phyloP scores from a whole-genome alignment of 192 early-diverging fungal species.

The Spizellomyces punctatus region DNA sequence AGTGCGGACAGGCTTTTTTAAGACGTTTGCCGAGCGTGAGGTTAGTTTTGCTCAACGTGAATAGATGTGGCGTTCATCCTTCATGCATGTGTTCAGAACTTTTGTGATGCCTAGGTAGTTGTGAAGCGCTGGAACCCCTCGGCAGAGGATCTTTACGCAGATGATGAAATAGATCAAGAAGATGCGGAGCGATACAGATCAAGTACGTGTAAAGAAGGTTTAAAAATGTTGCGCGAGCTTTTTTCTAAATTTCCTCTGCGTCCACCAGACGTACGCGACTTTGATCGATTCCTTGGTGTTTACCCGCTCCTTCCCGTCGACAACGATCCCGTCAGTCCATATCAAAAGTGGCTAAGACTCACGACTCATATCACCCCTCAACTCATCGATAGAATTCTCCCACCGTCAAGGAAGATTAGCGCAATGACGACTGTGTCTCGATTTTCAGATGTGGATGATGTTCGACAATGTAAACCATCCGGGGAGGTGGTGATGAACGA shows the following conservation, averaged over 20 bases:
- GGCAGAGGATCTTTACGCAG: constrained; percentile 68
- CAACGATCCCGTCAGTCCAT: constrained; percentile 55
- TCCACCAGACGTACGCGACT: constrained; percentile 67
- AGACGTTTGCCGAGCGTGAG: not conserved
- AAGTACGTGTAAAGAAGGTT: constrained; percentile 50
- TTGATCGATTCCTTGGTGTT: constrained; percentile 79
- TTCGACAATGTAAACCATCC: not conserved
- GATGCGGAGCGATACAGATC: constrained; percentile 62
- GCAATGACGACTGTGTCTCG: constrained; percentile 59
- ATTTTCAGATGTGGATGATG: constrained; percentile 58
- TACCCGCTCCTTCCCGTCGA: constrained; percentile 71
- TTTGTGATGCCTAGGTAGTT: constrained; percentile 59
- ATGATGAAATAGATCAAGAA: constrained; percentile 58
- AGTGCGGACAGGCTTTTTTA: constrained; percentile 1
- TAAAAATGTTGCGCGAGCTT: not conserved
- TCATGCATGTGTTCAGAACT: constrained; percentile 5
- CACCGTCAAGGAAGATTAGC: constrained; percentile 42
- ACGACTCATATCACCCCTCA: constrained; percentile 65
- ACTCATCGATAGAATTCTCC: constrained; percentile 52
- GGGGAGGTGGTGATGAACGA: not conserved
- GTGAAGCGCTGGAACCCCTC: constrained; percentile 79
- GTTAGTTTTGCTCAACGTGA: not conserved
- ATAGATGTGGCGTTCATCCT: constrained; percentile 33
- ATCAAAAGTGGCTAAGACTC: constrained; percentile 76
- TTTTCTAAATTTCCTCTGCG: not conserved